Conservation (phyloP, 331 rosid genomes). For the Saraca asoca region DNA sequence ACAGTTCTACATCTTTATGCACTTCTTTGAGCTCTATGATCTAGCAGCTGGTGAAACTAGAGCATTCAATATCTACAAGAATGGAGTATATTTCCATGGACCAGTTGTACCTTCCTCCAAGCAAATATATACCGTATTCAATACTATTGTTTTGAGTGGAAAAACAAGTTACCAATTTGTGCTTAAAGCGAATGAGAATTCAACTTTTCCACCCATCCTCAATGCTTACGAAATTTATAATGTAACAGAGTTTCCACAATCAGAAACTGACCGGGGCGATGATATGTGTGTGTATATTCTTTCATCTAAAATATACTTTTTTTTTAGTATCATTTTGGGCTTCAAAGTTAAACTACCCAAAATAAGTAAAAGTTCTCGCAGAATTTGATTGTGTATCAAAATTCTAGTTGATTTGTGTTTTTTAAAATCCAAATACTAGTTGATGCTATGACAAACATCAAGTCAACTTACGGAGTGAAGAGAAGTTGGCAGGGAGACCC, state of each 20-base stretch:
- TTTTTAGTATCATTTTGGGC: too few species aligned
- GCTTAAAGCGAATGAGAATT: constrained; percentile 1
- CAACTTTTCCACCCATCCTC: constrained; percentile 51
- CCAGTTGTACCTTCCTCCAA: too few species aligned
- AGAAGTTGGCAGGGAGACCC: constrained; percentile 76
- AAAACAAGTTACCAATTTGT: not conserved
- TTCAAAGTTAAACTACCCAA: too few species aligned
- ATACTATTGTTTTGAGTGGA: not conserved
- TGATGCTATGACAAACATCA: constrained; percentile 44
- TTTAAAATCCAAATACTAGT: constrained; percentile 30
- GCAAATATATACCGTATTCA: not conserved
- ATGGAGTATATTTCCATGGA: too few species aligned
- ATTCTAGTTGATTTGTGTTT: too few species aligned
- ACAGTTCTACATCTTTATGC: constrained; percentile 30
- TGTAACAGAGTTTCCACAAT: not conserved
- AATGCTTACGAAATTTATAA: constrained; percentile 48
- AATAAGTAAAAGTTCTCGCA: not conserved
- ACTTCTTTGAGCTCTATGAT: constrained; percentile 27
- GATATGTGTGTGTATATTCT: constrained; percentile 22
- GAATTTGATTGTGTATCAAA: too few species aligned
- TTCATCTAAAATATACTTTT: too few species aligned
- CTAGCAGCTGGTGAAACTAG: constrained; percentile 28
- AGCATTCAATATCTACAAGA: constrained; percentile 22
- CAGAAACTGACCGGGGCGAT: constrained; percentile 46
- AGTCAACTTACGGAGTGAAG: constrained; percentile 38